Base-by-base conservation (phyloP, 179 eudicot genomes). In the Silene coronaria region DNA sequence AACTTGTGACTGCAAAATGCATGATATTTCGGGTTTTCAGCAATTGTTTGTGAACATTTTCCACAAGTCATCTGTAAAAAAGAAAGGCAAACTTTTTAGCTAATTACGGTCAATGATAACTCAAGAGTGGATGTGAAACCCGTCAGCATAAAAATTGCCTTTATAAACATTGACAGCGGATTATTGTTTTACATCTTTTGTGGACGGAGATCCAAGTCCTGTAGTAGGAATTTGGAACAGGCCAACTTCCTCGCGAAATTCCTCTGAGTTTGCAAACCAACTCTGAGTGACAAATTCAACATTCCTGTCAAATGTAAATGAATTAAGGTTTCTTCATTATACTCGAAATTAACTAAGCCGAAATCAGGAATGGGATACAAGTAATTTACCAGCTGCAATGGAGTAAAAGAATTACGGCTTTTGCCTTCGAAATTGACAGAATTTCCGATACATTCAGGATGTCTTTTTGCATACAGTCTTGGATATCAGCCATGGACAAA, bases 1-100 rank as follows among this genome's bases (percentile, higher is more conserved):
- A 80, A 76, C 12, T 24, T 57, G 28, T 80, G 79, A 22, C 76
- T 76, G 61, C 82, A 80, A 13, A 23, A n/a, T 63, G 82, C 53
- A 21, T 66, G 21, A 27, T 48, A 42, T 0, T 59, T 14, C 14
- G 34, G 22, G 21, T 66, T 46, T 30, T 30, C 27, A 22, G 55
- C 0, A 64, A 71, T 67, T 11, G 22, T 22, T 42, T 24, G 63
- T 22, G 38, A 42, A 28, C 82, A 80, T 13, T 71, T 64, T 24
- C 69, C 62, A 30, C 82, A 80, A 10, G 23, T 42, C 21, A 21
- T 11, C 82, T 76, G 76, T 63, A 48, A 0, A 48, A 55, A 71
- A 45, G 0, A 76, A 57, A 11, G 23, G 34, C 59, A 32, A 62
- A 70, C 45, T 79, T 12, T 1, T 79, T 6, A 79, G 28, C 26